These are phyloP conservation scores for Bacidia rubella DNA, from an alignment of 495 filamentous ascomycete genomes.

Conservation along the genomic window DNA sequence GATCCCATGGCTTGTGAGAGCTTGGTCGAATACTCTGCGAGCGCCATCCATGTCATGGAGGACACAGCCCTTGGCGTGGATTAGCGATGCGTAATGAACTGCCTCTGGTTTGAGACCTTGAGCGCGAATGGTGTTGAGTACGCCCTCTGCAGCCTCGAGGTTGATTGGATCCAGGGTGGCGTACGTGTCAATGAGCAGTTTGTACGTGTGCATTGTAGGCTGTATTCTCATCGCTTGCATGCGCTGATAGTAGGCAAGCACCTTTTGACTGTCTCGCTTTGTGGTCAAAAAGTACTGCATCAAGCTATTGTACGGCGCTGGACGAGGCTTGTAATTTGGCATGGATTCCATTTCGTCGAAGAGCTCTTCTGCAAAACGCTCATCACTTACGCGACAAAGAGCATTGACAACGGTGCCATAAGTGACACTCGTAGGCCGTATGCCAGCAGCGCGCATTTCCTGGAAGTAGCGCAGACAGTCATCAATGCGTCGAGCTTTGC, in stretches of 20 bases:
- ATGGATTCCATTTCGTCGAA: constrained; percentile 99
- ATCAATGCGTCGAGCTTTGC: constrained; percentile 92
- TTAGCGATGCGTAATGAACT: constrained; percentile 87
- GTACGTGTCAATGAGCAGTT: constrained; percentile 90
- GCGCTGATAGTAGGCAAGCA: constrained; percentile 88
- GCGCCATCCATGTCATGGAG: constrained; percentile 80
- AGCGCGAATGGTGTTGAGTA: constrained; percentile 64
- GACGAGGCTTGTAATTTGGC: constrained; percentile 96
- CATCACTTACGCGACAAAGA: constrained; percentile 90
- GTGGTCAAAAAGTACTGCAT: constrained; percentile 99
- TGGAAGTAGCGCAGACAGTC: constrained; percentile 96
- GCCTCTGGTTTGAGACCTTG: constrained; percentile 69
- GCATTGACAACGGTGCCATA: constrained; percentile 98
- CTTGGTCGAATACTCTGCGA: constrained; percentile 64
- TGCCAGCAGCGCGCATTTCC: constrained; percentile 86
- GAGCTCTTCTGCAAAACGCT: constrained; percentile 92
- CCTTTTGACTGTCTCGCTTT: constrained; percentile 87
- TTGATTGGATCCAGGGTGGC: constrained; percentile 88
- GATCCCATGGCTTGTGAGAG: constrained; percentile 51
- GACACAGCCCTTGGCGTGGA: constrained; percentile 92
- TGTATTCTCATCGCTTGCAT: constrained; percentile 80
- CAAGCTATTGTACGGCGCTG: constrained; percentile 95
- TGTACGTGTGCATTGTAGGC: constrained; percentile 91
- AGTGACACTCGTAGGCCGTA: constrained; percentile 92
- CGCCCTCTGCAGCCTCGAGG: constrained; percentile 75